Conservation (phyloP, 2,329 filamentous ascomycete genomes). For the Aspergillus arachidicola region DNA sequence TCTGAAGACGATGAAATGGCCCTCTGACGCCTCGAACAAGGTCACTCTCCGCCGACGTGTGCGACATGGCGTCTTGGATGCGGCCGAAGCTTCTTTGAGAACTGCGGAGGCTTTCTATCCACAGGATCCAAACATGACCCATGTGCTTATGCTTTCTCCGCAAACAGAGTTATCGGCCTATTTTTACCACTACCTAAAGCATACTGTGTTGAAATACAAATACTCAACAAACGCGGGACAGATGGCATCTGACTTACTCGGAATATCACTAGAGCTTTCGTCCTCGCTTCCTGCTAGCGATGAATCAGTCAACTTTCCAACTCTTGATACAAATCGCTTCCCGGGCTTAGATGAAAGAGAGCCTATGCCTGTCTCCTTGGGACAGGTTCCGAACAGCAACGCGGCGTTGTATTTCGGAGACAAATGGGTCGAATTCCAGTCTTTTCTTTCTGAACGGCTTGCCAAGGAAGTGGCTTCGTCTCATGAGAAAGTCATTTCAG, state of each 20-base stretch:
- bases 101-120: conserved; percentile 92
- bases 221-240: conserved; percentile 61
- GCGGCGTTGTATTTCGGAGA: conserved; percentile 81
- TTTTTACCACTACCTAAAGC: conserved; percentile 87
- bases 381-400: conserved; percentile 81
- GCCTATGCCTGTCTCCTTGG: conserved; percentile 67
- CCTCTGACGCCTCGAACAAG: conserved; percentile 52
- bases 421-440: conserved; percentile 84
- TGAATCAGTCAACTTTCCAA: conserved; percentile 56
- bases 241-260: conserved; percentile 63
- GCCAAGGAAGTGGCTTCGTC: conserved; percentile 28
- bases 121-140: conserved; percentile 61
- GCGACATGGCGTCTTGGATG: conserved; percentile 58
- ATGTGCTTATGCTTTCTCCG: conserved; percentile 83
- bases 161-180: conserved; percentile 77
- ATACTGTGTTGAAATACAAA: conserved; percentile 72
- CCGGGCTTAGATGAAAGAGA: conserved; percentile 25
- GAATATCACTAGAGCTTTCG: conserved; percentile 79
- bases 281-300: conserved; percentile 59
- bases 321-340: conserved; percentile 1
- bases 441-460: conserved; percentile 70
- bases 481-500: conserved; percentile 62
- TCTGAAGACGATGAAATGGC: conserved; percentile 69
- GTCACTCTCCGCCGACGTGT: conserved; percentile 77
- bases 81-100: conserved; percentile 72